Percentiles rank a stretch among this genome's conserved stretches.
Evolutionary conservation across 371 early-diverging fungal species (phyloP).

Genomic region (Mucor sp.): DNA sequence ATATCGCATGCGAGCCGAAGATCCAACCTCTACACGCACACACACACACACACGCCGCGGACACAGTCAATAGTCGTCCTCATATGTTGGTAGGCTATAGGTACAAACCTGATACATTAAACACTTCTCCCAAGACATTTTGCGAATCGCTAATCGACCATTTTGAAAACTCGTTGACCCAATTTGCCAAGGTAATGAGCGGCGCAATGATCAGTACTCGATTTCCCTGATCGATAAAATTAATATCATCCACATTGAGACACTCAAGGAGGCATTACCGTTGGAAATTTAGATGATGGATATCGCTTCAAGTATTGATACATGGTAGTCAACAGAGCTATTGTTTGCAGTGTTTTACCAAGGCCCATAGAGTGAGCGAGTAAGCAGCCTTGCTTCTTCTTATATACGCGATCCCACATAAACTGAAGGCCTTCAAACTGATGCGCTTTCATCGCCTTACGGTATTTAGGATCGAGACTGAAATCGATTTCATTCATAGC

Average conservation of each 20-base stretch:
- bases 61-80: not conserved
- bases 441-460: conserved; percentile 58
- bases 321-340: conserved; percentile 73
- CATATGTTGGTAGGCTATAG: not conserved
- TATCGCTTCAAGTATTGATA: conserved; percentile 40
- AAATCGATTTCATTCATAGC: not conserved
- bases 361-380: conserved; percentile 90
- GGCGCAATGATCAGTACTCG: conserved; percentile 85
- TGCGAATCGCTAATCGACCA: conserved; percentile 56
- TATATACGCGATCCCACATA: conserved; percentile 77
- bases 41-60: not conserved
- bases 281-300: conserved; percentile 43
- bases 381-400: conserved; percentile 74
- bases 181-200: conserved; percentile 72
- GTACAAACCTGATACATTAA: conserved; percentile 30
- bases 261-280: conserved; percentile 16
- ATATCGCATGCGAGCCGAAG: conserved; percentile 3
- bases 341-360: conserved; percentile 82
- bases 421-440: conserved; percentile 78
- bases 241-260: not conserved
- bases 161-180: conserved; percentile 73
- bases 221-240: conserved; percentile 36
- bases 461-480: not conserved
- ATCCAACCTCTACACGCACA: not conserved
- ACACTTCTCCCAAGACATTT: conserved; percentile 29